These are phyloP conservation scores for Pseudomassariella vexata DNA, from an alignment of 2,329 filamentous ascomycete species.

Conservation along the genomic window DNA sequence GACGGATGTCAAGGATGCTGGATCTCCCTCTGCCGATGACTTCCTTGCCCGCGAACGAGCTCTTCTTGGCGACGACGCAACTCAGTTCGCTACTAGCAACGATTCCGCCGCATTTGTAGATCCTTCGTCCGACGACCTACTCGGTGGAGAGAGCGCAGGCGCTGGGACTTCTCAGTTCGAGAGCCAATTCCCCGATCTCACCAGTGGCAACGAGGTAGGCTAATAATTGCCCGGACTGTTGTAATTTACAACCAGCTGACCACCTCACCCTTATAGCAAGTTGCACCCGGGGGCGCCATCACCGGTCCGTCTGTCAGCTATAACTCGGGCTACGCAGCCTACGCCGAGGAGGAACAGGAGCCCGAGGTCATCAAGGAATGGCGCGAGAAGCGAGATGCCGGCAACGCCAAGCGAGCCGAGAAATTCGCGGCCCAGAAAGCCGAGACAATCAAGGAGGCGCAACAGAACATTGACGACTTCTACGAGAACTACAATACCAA, in stretches of 20 bases:
- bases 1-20: conserved; percentile 56
- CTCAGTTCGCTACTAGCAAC: conserved; percentile 76
- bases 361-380: conserved; percentile 85
- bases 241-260: too few species aligned
- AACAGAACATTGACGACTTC: conserved; percentile 95
- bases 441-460: conserved; percentile 82
- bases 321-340: conserved; percentile 56
- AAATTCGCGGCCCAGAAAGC: conserved; percentile 76
- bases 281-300: conserved; percentile 72
- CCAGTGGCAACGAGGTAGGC: conserved; percentile 59
- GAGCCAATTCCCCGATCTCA: conserved; percentile 82
- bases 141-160: conserved; percentile 51
- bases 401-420: conserved; percentile 77
- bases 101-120: conserved; percentile 63
- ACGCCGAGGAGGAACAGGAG: conserved; percentile 66
- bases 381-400: conserved; percentile 82
- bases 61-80: conserved; percentile 83
- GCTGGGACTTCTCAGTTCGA: conserved; percentile 58
- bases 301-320: conserved; percentile 64
- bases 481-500: conserved; percentile 99
- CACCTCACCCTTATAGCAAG: conserved; percentile 57
- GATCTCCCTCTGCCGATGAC: conserved; percentile 63
- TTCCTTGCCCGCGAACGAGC: conserved; percentile 92
- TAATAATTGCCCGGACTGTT: too few species aligned
- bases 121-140: conserved; percentile 64